A percentile compares a stretch with the other conserved stretches of the same genome.
These are phyloP conservation scores for Umbellularia californica DNA, from an alignment of 164 flowering plant genomes.

Conservation along the genomic window DNA sequence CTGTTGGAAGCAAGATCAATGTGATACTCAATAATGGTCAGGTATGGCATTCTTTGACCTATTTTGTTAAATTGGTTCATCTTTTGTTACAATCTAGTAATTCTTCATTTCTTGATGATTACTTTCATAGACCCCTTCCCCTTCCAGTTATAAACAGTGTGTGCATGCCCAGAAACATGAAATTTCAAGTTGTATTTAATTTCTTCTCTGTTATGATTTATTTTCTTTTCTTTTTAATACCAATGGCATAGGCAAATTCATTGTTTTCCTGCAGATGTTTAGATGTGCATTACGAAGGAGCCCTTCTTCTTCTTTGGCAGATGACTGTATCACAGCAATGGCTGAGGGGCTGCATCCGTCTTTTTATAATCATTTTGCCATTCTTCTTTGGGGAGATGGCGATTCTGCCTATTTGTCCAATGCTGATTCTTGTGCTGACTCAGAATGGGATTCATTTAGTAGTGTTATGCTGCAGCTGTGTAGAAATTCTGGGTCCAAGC, in stretches of 20 bases:
- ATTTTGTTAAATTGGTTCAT: not conserved
- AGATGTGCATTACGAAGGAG: constrained; percentile 68
- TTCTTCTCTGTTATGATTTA: not conserved
- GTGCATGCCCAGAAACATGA: too few species aligned
- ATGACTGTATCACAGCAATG: constrained; percentile 86
- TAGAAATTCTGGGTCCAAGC: constrained; percentile 16
- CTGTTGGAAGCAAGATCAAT: constrained; percentile 78
- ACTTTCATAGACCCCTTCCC: not conserved
- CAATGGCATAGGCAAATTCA: constrained; percentile 3
- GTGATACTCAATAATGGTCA: constrained; percentile 55
- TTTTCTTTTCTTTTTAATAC: not conserved
- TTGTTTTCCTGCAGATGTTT: constrained; percentile 44
- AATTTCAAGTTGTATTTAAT: too few species aligned
- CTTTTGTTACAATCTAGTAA: not conserved
- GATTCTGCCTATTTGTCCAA: constrained; percentile 33
- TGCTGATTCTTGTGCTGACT: constrained; percentile 48
- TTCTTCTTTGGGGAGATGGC: constrained; percentile 71
- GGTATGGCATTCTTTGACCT: constrained; percentile 35
- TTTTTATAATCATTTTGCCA: constrained; percentile 64
- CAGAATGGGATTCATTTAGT: constrained; percentile 81
- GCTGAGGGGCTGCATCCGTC: constrained; percentile 69
- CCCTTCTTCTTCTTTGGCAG: constrained; percentile 71
- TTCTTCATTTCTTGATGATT: not conserved
- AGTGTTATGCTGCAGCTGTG: constrained; percentile 51
- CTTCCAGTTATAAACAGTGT: too few species aligned